A percentile compares a stretch with the other conserved stretches of the same genome.
Conservation (phyloP, 805 yeast genomes). For the Metschnikowia picachoensis region DNA sequence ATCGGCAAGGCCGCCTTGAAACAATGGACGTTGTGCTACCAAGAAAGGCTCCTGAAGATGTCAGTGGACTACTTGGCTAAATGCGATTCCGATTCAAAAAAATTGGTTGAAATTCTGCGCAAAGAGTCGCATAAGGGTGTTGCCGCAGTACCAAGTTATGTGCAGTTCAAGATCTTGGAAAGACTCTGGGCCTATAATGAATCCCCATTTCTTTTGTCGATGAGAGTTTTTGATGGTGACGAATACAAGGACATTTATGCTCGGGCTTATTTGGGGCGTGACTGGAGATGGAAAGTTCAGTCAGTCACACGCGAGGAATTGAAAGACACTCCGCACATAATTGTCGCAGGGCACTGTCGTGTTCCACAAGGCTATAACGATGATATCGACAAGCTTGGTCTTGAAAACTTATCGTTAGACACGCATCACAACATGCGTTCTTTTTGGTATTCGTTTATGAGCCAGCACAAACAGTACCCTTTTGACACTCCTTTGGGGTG, state of each 20-base stretch:
- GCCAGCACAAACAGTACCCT: not conserved
- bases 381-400: not conserved
- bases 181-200: not conserved
- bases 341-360: not conserved
- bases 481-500: not conserved
- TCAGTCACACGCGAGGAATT: not conserved
- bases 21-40: not conserved
- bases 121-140: not conserved
- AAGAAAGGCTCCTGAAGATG: not conserved
- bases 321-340: not conserved
- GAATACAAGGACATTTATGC: not conserved
- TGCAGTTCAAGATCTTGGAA: not conserved
- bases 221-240: not conserved
- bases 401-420: not conserved
- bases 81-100: not conserved
- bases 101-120: not conserved
- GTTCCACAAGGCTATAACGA: not conserved
- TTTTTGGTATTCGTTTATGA: not conserved
- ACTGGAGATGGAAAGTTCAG: not conserved
- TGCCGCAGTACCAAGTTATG: not conserved
- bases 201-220: not conserved
- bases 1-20: not conserved
- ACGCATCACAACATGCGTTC: not conserved
- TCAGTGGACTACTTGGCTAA: not conserved
- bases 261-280: not conserved